phyloP scores from a whole-genome alignment of 148 eudicot genomes.

The Amaranthus palmeri region DNA sequence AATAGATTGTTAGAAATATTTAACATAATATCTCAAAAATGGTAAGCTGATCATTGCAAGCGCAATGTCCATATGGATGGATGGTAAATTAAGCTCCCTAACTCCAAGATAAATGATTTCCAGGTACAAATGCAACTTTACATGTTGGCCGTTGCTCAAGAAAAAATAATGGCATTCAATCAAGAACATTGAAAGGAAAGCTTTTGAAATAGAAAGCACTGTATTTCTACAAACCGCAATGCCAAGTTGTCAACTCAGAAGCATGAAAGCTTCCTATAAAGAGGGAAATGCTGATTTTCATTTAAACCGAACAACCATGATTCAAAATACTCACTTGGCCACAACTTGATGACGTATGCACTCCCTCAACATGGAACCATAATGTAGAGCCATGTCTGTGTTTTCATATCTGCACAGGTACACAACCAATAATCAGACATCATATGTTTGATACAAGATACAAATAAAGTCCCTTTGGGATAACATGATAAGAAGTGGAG shows the following conservation, averaged over 20 bases:
- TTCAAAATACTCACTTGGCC: constrained; percentile 56
- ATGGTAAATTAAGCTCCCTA: not conserved
- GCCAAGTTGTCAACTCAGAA: not conserved
- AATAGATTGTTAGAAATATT: not conserved
- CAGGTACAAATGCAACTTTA: not conserved
- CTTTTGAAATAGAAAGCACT: too few relatives aligned
- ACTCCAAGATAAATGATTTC: not conserved
- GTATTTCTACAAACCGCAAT: not conserved
- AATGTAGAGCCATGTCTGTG: constrained; percentile 85
- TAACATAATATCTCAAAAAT: not conserved
- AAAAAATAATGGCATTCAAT: too few relatives aligned
- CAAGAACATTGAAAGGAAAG: too few relatives aligned
- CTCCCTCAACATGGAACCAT: constrained; percentile 96
- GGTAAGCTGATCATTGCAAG: not conserved
- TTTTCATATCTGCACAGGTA: constrained; percentile 62
- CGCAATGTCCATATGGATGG: too few relatives aligned
- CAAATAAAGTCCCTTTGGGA: not conserved
- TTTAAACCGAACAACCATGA: constrained; percentile 4
- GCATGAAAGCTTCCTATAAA: not conserved
- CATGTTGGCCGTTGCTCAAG: too few relatives aligned
- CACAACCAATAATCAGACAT: constrained; percentile 2
- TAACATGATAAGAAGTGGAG: not conserved
- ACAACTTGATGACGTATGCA: constrained; percentile 98
- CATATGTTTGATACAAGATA: not conserved
- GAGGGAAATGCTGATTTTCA: not conserved